Conservation (phyloP, 2,329 filamentous ascomycete genomes). For the Pseudocercospora cruenta region DNA sequence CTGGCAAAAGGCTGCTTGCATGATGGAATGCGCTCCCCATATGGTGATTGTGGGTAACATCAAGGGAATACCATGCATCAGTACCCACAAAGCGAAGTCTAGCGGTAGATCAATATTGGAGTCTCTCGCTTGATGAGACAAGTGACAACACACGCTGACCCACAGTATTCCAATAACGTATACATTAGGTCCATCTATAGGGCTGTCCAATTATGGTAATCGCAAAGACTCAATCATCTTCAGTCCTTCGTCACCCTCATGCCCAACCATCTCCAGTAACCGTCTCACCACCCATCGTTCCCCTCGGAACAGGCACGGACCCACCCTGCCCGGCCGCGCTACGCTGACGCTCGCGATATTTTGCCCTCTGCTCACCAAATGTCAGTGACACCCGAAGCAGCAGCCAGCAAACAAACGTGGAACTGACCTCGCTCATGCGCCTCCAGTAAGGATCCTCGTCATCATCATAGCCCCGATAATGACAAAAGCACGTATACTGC, state of each 20-base stretch:
- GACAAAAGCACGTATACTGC: constrained; percentile 35
- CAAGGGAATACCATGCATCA: neutral
- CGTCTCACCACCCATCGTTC: neutral
- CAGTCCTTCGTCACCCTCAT: neutral
- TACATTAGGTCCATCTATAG: neutral
- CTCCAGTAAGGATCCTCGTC: constrained; percentile 27
- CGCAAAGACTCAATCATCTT: neutral
- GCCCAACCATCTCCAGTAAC: neutral
- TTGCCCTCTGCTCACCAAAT: neutral
- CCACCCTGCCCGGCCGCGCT: neutral
- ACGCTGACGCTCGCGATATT: neutral
- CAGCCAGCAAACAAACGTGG: neutral
- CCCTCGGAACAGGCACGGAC: neutral
- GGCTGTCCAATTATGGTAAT: neutral
- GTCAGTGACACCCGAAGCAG: neutral
- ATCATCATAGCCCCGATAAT: constrained; percentile 31
- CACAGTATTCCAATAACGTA: neutral
- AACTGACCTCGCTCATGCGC: constrained; percentile 12
- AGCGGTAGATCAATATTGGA: neutral
- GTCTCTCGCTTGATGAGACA: neutral
- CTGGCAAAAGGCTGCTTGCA: neutral
- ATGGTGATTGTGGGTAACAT: neutral
- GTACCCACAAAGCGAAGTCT: neutral
- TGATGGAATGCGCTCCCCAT: neutral
- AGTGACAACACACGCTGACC: neutral